Conservation (phyloP, 805 yeast species). For the Priceomyces melissophilus region DNA sequence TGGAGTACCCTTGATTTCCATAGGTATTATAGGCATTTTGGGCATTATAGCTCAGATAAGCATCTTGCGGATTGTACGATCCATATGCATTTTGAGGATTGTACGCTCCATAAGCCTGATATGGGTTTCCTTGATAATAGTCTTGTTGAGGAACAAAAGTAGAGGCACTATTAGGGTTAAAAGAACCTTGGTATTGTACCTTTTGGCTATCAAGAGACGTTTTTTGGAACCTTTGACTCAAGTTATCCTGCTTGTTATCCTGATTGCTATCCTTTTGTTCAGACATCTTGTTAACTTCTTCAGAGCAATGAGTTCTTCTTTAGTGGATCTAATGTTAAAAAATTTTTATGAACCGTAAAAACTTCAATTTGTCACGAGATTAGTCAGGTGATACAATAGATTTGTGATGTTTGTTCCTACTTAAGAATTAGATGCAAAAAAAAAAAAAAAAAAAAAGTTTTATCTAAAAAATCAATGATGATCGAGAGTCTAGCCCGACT, state of each 20-base stretch:
- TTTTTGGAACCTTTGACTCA: slow-evolving; percentile 43
- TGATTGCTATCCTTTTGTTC: slow-evolving; percentile 25
- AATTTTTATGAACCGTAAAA: too few species aligned
- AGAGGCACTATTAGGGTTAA: slow-evolving; percentile 49
- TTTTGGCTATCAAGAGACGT: slow-evolving; percentile 31
- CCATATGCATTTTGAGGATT: slow-evolving; percentile 9
- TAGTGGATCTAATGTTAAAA: too few species aligned
- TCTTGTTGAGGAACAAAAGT: slow-evolving; percentile 45
- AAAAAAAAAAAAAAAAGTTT: background rate
- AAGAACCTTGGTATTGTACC: slow-evolving; percentile 17
- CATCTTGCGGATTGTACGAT: slow-evolving; percentile 15
- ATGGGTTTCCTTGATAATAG: slow-evolving; percentile 15
- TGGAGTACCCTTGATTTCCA: slow-evolving; percentile 16
- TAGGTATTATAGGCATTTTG: slow-evolving; percentile 19
- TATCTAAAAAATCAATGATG: too few species aligned
- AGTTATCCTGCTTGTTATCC: slow-evolving; percentile 33
- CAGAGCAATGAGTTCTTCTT: too few species aligned
- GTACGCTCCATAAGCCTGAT: slow-evolving; percentile 4
- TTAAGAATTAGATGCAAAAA: too few species aligned
- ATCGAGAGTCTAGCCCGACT: background rate
- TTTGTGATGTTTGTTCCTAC: too few species aligned
- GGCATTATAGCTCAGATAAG: slow-evolving; percentile 24
- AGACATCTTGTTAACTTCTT: slow-evolving; percentile 16
- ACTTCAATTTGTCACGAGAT: too few species aligned
- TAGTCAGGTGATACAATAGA: too few species aligned